Evolutionary conservation across 1,284 basidiomycete species (phyloP).

Genomic region (Lentinula novae-zelandiae): DNA sequence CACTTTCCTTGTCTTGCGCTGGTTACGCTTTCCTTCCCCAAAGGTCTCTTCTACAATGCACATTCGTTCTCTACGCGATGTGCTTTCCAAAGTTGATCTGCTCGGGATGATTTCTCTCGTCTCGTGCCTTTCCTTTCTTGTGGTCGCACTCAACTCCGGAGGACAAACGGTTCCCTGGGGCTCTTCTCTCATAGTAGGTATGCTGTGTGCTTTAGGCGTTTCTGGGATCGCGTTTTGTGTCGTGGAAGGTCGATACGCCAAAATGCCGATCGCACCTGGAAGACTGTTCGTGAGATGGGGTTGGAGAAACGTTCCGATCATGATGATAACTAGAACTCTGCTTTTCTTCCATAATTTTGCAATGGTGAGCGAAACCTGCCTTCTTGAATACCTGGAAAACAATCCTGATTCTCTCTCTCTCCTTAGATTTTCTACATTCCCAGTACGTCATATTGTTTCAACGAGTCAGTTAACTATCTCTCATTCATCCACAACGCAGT

Average conservation of each 20-base stretch:
- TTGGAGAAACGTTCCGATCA: conserved; percentile 31
- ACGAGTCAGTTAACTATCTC: background rate
- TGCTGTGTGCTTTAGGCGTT: conserved; percentile 23
- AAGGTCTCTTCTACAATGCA: conserved; percentile 12
- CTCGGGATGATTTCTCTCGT: conserved; percentile 23
- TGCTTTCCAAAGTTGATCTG: conserved; percentile 24
- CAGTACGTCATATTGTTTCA: conserved; percentile 16
- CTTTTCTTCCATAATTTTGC: conserved; percentile 31
- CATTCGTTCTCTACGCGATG: conserved; percentile 18
- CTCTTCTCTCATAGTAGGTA: conserved; percentile 27
- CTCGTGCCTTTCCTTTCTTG: conserved; percentile 24
- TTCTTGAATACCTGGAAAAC: background rate
- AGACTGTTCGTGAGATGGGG: conserved; percentile 26
- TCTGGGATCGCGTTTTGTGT: conserved; percentile 25
- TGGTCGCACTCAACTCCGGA: conserved; percentile 30
- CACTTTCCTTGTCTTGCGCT: conserved; percentile 24
- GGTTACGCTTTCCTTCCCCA: conserved; percentile 20
- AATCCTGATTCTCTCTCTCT: background rate
- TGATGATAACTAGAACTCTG: conserved; percentile 25
- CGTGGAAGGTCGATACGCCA: conserved; percentile 23
- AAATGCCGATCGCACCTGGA: conserved; percentile 26
- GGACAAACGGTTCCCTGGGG: conserved; percentile 28
- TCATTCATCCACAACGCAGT: conserved; percentile 17
- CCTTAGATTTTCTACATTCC: conserved; percentile 30
- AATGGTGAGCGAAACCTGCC: conserved; percentile 18